Conservation (phyloP, 108 stramenopile species). For the Nannochloropsis oceanica region DNA sequence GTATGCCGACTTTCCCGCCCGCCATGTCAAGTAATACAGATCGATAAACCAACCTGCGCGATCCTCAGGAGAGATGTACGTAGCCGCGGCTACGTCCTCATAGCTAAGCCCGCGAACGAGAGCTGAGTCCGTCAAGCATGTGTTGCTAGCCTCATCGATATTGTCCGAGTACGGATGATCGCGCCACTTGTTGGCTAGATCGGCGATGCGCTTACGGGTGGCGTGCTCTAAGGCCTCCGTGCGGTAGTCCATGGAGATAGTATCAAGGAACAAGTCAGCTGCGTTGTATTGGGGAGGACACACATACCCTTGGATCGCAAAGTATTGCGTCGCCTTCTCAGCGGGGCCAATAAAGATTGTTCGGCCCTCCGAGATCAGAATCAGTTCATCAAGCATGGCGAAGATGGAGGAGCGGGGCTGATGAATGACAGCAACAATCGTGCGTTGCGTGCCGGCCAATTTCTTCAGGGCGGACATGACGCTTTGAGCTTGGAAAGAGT, state of each 20-base stretch:
- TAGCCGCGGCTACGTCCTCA: neutral
- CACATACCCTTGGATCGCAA: constrained; percentile 14
- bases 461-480: neutral
- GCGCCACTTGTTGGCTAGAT: neutral
- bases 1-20: neutral
- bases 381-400: constrained; percentile 51
- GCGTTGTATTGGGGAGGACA: constrained; percentile 32
- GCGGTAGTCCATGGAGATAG: neutral
- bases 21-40: neutral
- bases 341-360: constrained; percentile 30
- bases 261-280: neutral
- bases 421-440: constrained; percentile 47
- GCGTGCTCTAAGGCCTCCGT: neutral
- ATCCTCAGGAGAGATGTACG: neutral
- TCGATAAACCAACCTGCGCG: neutral
- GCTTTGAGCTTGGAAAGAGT: neutral
- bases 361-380: constrained; percentile 37
- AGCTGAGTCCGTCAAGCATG: neutral
- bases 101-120: neutral
- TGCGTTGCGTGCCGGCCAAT: constrained; percentile 1
- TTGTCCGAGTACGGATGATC: neutral
- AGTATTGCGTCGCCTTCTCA: constrained; percentile 11
- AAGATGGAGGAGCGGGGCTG: constrained; percentile 61
- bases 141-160: neutral
- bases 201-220: neutral